phyloP scores from a whole-genome alignment of 139 green algal species.

The Micractinium sp. region DNA sequence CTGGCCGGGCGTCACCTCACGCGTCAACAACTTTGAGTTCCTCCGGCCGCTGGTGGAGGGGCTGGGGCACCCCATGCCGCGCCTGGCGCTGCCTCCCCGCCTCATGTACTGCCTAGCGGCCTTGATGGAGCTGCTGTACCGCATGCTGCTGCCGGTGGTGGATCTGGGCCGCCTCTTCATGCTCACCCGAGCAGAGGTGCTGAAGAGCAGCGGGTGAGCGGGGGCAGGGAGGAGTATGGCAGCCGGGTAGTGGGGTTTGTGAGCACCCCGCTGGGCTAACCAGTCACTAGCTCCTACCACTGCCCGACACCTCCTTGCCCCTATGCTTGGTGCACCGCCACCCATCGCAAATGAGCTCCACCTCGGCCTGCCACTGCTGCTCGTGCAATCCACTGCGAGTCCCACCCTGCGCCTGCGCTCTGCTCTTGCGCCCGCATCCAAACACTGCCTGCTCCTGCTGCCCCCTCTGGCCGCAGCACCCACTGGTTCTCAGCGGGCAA shows the following conservation, averaged over 20 bases:
- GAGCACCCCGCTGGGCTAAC: too few relatives aligned
- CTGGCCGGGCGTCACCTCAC: neutral
- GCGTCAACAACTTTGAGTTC: constrained; percentile 51
- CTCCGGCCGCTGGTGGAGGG: constrained; percentile 32
- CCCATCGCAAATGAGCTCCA: too few relatives aligned
- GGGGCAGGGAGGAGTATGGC: too few relatives aligned
- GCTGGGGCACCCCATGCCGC: constrained; percentile 39
- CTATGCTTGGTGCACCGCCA: too few relatives aligned
- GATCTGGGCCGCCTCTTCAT: constrained; percentile 20
- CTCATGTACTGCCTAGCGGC: constrained; percentile 1
- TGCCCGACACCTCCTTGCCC: too few relatives aligned
- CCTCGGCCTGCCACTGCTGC: too few relatives aligned
- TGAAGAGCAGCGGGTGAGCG: constrained; percentile 11
- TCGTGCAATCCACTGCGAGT: too few relatives aligned
- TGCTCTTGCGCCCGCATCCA: neutral
- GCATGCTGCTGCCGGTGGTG: neutral
- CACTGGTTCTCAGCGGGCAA: constrained; percentile 35
- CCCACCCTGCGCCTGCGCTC: neutral
- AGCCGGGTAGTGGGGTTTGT: neutral
- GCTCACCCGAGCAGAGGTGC: constrained; percentile 30
- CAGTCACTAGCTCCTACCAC: too few relatives aligned
- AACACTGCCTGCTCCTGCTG: neutral
- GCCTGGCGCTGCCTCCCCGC: neutral
- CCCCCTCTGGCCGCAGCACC: neutral
- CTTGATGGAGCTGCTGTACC: neutral